Evolutionary conservation across 257 asterid species (phyloP).

Genomic region (Marsdenia floribunda): DNA sequence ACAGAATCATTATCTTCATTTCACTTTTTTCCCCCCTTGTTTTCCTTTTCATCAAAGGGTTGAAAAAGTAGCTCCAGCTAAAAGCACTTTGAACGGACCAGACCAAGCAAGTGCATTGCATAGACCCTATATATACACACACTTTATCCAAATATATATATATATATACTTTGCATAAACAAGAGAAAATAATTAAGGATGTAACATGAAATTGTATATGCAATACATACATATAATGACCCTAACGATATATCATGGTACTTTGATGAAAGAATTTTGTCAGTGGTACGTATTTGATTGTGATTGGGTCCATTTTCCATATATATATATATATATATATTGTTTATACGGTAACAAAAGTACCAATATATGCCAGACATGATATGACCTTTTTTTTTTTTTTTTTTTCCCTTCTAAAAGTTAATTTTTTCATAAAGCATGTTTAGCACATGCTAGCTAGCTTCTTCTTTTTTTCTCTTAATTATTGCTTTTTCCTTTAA

Average conservation of each 20-base stretch:
- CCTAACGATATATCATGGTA: background rate
- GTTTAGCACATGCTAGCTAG: background rate
- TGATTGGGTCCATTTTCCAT: background rate
- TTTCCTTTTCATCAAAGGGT: background rate
- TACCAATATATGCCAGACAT: background rate
- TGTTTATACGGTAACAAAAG: too few species aligned
- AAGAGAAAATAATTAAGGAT: background rate
- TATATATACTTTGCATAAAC: background rate
- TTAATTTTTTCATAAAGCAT: background rate
- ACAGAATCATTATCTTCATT: too few species aligned
- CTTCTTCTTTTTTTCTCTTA: background rate
- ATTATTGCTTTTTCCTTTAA: background rate
- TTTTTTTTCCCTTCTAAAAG: background rate
- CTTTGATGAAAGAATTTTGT: background rate
- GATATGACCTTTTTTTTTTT: background rate
- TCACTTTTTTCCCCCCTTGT: too few species aligned
- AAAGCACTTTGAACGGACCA: background rate
- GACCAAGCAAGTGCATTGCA: background rate
- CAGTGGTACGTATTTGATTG: background rate
- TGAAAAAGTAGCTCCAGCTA: background rate
- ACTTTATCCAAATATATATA: too few species aligned
- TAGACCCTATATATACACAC: background rate
- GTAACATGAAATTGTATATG: background rate
- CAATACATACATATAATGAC: background rate
- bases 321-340: too few species aligned